Base-by-base conservation (phyloP, 1,284 basidiomycete genomes). In the Anthracocystis panici-leucophaei region DNA sequence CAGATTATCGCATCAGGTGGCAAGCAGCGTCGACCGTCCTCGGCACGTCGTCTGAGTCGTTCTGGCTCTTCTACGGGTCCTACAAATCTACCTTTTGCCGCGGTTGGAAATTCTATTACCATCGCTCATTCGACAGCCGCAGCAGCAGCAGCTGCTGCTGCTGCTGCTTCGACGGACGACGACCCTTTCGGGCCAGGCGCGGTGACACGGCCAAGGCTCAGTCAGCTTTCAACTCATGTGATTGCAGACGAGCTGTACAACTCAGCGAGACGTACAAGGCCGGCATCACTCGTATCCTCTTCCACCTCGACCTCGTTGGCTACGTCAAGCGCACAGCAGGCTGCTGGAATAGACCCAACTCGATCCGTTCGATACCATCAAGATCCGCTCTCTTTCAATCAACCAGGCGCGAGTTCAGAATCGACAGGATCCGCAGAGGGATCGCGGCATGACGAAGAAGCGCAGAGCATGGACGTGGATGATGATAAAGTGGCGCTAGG, bases 121-220 rank as follows among this genome's bases (percentile, higher is more conserved):
- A 52, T 33, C 31, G 31, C 31, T 33, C 31, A 33, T 33, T 9
- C 31, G 31, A 33, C 18, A 9, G 12, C 46, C 10, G 23, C 16
- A 1, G 20, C 56, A 7, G 5, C 41, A 27, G 29, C 35, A 25
- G 55, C 42, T 44, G 41, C 29, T 0, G 14, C 29, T 0, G 14
- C 29, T 29, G 14, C 27, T 4, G 27, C 29, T 29, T 42, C 65
- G 18, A 60, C 58, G 41, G 54, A 68, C 20, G 58, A 72, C 18
- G 75, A 77, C 45, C 75, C 71, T 3, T 75, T 55, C 21, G 76
- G 78, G n/a, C 78, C 78, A 2, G 35, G 44, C 5, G 63, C 76
- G 18, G 60, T 80, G 54, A 78, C 76, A 6, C 56, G 78, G 9
- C 74, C 78, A 8, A 46, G 76, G 11, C 69, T 80, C 48, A 65